phyloP scores from a whole-genome alignment of 2,329 filamentous ascomycete species.

The Fonsecaea pugnacius region DNA sequence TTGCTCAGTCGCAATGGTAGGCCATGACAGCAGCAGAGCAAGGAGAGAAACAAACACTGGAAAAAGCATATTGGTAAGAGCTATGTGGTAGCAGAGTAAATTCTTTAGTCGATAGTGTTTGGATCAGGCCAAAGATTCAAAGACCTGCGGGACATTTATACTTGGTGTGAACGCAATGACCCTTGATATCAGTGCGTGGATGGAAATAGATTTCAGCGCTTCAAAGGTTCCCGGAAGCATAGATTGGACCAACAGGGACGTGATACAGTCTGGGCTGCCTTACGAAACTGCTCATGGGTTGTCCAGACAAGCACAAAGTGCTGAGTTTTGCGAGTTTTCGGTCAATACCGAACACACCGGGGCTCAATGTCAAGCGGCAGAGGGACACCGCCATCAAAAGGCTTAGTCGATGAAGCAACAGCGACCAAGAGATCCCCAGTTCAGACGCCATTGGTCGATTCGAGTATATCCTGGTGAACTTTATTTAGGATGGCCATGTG shows the following conservation, averaged over 20 bases:
- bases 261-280: not conserved
- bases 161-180: not conserved
- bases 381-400: not conserved
- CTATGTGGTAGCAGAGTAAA: not conserved
- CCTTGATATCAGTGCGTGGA: not conserved
- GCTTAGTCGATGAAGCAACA: not conserved
- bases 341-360: not conserved
- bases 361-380: not conserved
- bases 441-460: not conserved
- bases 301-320: not conserved
- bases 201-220: constrained; percentile 2
- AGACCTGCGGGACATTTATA: not conserved
- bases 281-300: not conserved
- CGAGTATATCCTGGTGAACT: not conserved
- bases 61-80: not conserved
- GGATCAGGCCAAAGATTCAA: not conserved
- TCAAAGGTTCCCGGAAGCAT: not conserved
- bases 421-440: not conserved
- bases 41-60: not conserved
- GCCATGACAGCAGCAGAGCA: constrained; percentile 8
- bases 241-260: not conserved
- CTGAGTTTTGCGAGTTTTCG: not conserved
- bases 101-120: not conserved
- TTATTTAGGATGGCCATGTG: not conserved
- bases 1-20: not conserved